phyloP scores from a whole-genome alignment of 2,329 filamentous ascomycete species.

The Aspergillus pseudoglaucus region DNA sequence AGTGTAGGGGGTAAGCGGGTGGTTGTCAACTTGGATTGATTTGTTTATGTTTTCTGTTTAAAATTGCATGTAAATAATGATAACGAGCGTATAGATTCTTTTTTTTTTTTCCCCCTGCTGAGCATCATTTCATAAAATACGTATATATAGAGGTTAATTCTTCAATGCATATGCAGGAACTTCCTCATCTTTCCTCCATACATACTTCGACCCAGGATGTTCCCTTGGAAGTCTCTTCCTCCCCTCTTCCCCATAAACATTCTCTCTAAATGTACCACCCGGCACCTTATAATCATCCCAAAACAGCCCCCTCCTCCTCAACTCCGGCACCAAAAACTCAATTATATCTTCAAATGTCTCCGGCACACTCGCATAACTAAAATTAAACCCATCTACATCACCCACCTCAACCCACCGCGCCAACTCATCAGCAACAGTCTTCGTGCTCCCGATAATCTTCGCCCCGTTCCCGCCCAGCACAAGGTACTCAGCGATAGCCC shows the following conservation, averaged over 20 bases:
- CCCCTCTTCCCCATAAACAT: constrained; percentile 22
- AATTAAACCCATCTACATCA: constrained; percentile 31
- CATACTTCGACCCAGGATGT: constrained; percentile 1
- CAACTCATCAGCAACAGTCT: constrained; percentile 32
- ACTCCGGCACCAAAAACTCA: constrained; percentile 25
- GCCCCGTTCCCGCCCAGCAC: constrained; percentile 29
- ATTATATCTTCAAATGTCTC: constrained; percentile 33
- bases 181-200: neutral
- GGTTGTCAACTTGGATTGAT: constrained; percentile 45
- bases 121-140: neutral
- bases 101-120: neutral
- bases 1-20: constrained; percentile 63
- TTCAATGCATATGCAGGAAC: neutral
- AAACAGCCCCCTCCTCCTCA: constrained; percentile 32
- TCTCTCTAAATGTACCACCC: constrained; percentile 35
- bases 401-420: constrained; percentile 31
- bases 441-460: constrained; percentile 30
- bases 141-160: neutral
- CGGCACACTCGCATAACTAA: constrained; percentile 28
- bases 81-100: neutral
- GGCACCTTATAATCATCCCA: constrained; percentile 30
- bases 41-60: constrained; percentile 1
- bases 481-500: constrained; percentile 29
- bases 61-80: neutral
- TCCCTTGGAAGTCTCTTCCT: neutral